Conservation (phyloP, 441 rosid genomes). For the Oxalis stricta region DNA sequence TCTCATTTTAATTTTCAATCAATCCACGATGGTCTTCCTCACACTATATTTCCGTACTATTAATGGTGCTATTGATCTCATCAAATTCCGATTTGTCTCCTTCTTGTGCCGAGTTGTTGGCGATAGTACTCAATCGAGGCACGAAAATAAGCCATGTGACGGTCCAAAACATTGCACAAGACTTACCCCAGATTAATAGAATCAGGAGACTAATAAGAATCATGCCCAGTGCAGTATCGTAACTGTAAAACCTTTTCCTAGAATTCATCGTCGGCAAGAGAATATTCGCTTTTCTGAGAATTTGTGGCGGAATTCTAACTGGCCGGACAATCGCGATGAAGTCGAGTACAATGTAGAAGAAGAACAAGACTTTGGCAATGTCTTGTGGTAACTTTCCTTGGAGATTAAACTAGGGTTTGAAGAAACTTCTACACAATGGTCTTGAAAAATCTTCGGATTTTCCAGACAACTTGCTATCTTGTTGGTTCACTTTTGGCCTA, state of each 20-base stretch:
- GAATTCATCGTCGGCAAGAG: too few relatives aligned
- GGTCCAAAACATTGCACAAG: conserved; percentile 37
- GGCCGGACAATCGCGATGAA: too few relatives aligned
- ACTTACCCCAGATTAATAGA: conserved; percentile 36
- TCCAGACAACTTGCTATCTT: too few relatives aligned
- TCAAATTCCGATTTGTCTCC: background rate
- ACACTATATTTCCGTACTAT: conserved; percentile 11
- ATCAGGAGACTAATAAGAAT: conserved; percentile 18
- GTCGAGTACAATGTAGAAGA: too few relatives aligned
- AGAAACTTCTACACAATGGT: too few relatives aligned
- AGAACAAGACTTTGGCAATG: too few relatives aligned
- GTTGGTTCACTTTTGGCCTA: too few relatives aligned
- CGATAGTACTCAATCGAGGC: conserved; percentile 6
- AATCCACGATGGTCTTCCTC: conserved; percentile 24
- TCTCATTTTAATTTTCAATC: conserved; percentile 18
- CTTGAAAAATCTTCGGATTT: too few relatives aligned
- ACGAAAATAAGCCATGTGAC: conserved; percentile 24
- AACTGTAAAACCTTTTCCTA: conserved; percentile 6
- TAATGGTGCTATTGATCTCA: too few relatives aligned
- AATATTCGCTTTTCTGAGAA: too few relatives aligned
- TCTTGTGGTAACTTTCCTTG: too few relatives aligned
- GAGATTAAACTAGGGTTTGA: too few relatives aligned
- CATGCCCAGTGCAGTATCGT: conserved; percentile 8
- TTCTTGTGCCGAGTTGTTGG: background rate
- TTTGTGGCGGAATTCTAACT: conserved; percentile 1